phyloP scores from a whole-genome alignment of 1,284 basidiomycete genomes.

The Marasmius sp. region DNA sequence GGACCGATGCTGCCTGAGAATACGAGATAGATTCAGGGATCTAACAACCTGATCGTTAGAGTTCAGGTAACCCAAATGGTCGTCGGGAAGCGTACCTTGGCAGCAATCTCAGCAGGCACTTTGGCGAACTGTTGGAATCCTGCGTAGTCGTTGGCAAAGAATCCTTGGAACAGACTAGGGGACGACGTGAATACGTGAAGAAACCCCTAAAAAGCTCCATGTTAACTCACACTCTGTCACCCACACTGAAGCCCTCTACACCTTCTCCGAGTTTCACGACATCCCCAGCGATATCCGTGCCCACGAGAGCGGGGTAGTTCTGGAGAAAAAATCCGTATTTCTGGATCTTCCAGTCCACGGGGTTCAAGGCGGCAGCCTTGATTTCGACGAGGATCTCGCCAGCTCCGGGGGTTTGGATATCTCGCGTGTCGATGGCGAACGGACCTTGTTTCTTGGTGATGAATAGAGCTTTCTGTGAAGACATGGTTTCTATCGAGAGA shows the following conservation, averaged over 20 bases:
- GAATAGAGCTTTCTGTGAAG: not conserved
- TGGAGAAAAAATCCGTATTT: constrained; percentile 21
- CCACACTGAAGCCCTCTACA: constrained; percentile 48
- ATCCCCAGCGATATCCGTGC: constrained; percentile 58
- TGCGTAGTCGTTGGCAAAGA: constrained; percentile 34
- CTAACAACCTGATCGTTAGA: constrained; percentile 18
- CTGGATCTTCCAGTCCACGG: constrained; percentile 47
- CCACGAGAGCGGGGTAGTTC: constrained; percentile 39
- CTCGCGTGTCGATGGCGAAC: constrained; percentile 6
- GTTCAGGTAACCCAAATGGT: not conserved
- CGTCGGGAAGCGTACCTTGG: constrained; percentile 34
- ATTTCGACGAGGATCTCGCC: constrained; percentile 47
- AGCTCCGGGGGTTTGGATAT: constrained; percentile 35
- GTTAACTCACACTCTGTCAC: constrained; percentile 56
- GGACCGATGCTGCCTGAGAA: constrained; percentile 42
- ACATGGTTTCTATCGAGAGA: not conserved
- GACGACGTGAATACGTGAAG: not conserved
- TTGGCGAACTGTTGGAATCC: constrained; percentile 53
- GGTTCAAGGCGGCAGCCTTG: constrained; percentile 42
- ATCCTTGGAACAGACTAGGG: constrained; percentile 41
- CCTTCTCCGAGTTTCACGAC: constrained; percentile 54
- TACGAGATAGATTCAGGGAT: constrained; percentile 42
- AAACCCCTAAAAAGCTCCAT: not conserved
- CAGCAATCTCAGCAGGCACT: constrained; percentile 36
- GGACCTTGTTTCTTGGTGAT: not conserved